Evolutionary conservation across 2,329 filamentous ascomycete genomes (phyloP).

Genomic region (Scopulariopsis brevicaulis): DNA sequence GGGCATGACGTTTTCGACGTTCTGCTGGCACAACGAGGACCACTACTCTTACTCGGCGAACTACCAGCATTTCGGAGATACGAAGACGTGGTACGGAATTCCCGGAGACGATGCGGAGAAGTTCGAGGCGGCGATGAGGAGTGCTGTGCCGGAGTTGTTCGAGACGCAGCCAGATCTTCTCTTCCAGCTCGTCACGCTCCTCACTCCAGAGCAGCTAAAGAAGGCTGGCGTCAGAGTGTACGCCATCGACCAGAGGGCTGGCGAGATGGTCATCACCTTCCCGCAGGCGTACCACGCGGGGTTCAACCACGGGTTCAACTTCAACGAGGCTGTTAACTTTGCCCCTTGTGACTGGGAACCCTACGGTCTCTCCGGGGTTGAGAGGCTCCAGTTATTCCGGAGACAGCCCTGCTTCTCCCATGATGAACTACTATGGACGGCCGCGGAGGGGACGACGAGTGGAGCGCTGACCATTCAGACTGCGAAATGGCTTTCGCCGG

Average conservation of each 20-base stretch:
- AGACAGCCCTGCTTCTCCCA: constrained; percentile 95
- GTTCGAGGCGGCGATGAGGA: constrained; percentile 90
- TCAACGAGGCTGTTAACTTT: constrained; percentile 98
- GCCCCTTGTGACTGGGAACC: constrained; percentile 93
- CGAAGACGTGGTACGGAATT: constrained; percentile 98
- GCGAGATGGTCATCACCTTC: constrained; percentile 93
- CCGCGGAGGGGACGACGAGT: constrained; percentile 65
- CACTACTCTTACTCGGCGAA: constrained; percentile 97
- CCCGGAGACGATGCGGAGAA: constrained; percentile 87
- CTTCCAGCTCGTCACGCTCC: constrained; percentile 92
- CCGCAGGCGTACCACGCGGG: constrained; percentile 95
- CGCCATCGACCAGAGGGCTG: constrained; percentile 89
- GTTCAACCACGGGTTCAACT: constrained; percentile 98
- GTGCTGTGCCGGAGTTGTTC: constrained; percentile 91
- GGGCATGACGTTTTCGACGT: constrained; percentile 98
- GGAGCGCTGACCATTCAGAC: constrained; percentile 64
- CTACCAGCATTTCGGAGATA: constrained; percentile 95
- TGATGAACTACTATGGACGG: constrained; percentile 86
- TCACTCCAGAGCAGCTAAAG: constrained; percentile 84
- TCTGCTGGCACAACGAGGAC: constrained; percentile 99
- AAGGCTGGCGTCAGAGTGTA: constrained; percentile 91
- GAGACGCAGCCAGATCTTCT: constrained; percentile 93
- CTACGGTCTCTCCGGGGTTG: constrained; percentile 75
- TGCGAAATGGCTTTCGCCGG: constrained; percentile 88
- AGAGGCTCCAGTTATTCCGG: constrained; percentile 75